Evolutionary conservation across 2,329 filamentous ascomycete genomes (phyloP).

Genomic region (Xylariaceae sp.): DNA sequence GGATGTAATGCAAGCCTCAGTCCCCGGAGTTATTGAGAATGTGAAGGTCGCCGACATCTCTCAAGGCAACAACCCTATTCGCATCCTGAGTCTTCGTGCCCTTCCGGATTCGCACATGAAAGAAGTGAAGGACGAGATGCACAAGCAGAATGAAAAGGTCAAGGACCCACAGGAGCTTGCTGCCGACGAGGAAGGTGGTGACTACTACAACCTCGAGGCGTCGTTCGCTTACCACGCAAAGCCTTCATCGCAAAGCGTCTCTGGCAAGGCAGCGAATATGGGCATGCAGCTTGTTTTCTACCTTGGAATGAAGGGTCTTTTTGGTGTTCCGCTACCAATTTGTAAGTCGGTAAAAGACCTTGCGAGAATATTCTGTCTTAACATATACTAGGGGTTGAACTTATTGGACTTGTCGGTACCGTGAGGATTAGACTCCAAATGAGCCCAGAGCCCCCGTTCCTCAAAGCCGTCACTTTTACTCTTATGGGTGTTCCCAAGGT

Average conservation of each 20-base stretch:
- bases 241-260: constrained; percentile 66
- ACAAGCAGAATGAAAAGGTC: constrained; percentile 72
- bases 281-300: constrained; percentile 97
- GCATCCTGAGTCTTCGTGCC: constrained; percentile 82
- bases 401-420: constrained; percentile 88
- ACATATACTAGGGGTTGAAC: constrained; percentile 60
- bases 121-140: constrained; percentile 78
- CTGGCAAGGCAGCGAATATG: constrained; percentile 89
- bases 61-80: constrained; percentile 86
- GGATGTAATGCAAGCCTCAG: constrained; percentile 95
- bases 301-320: constrained; percentile 81
- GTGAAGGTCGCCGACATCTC: constrained; percentile 93
- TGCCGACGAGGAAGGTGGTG: constrained; percentile 84
- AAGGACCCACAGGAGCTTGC: constrained; percentile 86
- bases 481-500: constrained; percentile 93
- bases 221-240: constrained; percentile 89
- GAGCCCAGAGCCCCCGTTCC: constrained; percentile 85
- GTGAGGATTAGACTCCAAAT: constrained; percentile 79
- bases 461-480: constrained; percentile 89
- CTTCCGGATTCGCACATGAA: constrained; percentile 79
- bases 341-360: constrained; percentile 42
- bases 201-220: constrained; percentile 89
- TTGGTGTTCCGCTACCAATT: constrained; percentile 83
- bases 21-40: constrained; percentile 88
- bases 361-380: background rate